Evolutionary conservation across 208 protist species (phyloP).

Genomic region (Acanthamoeba quina): DNA sequence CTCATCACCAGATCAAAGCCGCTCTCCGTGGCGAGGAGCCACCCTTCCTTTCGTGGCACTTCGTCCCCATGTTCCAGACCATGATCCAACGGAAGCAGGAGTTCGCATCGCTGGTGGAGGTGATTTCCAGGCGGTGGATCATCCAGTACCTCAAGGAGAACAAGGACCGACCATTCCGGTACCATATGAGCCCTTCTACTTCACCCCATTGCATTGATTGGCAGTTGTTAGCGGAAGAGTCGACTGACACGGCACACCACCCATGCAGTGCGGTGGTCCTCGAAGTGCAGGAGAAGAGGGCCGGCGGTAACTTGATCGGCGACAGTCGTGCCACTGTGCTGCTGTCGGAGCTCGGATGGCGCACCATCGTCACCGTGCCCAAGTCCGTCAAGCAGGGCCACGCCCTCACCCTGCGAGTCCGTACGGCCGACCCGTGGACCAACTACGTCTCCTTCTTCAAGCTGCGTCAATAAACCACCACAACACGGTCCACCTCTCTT

Average conservation of each 20-base stretch:
- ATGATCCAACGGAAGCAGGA: conserved; percentile 6
- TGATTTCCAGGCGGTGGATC: not conserved
- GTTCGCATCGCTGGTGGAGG: conserved; percentile 32
- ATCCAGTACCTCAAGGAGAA: conserved; percentile 56
- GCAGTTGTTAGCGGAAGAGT: too few relatives aligned
- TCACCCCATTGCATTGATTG: not conserved
- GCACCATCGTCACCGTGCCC: conserved; percentile 60
- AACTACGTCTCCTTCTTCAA: conserved; percentile 66
- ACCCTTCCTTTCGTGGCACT: conserved; percentile 42
- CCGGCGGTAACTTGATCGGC: conserved; percentile 45
- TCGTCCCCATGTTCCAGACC: conserved; percentile 51
- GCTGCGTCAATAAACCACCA: not conserved
- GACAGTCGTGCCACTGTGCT: conserved; percentile 53
- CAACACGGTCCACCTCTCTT: not conserved
- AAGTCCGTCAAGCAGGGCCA: conserved; percentile 58
- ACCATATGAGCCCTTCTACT: not conserved
- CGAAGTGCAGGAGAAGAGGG: conserved; percentile 37
- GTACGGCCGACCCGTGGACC: conserved; percentile 37
- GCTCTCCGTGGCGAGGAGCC: not conserved
- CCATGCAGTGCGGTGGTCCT: conserved; percentile 32
- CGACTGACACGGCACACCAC: not conserved
- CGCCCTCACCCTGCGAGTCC: conserved; percentile 23
- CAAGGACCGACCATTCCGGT: conserved; percentile 40
- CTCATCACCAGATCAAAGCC: conserved; percentile 67
- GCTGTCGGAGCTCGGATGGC: conserved; percentile 16